A percentile compares a stretch with the other conserved stretches of the same genome.
These are phyloP conservation scores for Brasenia schreberi DNA, from an alignment of 164 flowering plant species.

Conservation along the genomic window DNA sequence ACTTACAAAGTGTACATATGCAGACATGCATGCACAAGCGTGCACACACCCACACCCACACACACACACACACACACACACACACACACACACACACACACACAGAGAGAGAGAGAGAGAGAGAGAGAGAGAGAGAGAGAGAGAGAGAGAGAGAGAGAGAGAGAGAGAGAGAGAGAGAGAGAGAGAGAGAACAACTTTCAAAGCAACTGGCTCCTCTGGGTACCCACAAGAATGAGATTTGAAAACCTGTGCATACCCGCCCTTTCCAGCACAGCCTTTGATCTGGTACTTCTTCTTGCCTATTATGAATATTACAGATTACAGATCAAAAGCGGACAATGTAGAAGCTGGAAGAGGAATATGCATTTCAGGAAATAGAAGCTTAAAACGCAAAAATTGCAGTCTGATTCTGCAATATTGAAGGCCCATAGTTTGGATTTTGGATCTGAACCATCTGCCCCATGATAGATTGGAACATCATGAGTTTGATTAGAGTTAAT, in stretches of 20 bases:
- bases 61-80: too few species aligned
- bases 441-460: too few species aligned
- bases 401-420: not conserved
- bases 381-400: not conserved
- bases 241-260: constrained; percentile 88
- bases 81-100: not conserved
- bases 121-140: too few species aligned
- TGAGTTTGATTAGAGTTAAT: too few species aligned
- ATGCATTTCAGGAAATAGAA: not conserved
- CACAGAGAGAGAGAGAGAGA: too few species aligned
- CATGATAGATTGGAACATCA: too few species aligned
- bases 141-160: not conserved
- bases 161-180: not conserved
- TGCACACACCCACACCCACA: too few species aligned
- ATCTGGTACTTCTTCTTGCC: constrained; percentile 81
- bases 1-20: too few species aligned
- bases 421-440: too few species aligned
- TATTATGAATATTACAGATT: constrained; percentile 13
- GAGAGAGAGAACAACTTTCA: constrained; percentile 42
- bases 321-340: constrained; percentile 5
- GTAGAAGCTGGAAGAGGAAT: not conserved
- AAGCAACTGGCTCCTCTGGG: constrained; percentile 77
- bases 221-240: constrained; percentile 53
- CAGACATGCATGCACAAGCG: too few species aligned
- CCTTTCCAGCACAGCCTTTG: constrained; percentile 90